These are phyloP conservation scores for Saitoella complicata DNA, from an alignment of 805 yeast species.

Conservation along the genomic window DNA sequence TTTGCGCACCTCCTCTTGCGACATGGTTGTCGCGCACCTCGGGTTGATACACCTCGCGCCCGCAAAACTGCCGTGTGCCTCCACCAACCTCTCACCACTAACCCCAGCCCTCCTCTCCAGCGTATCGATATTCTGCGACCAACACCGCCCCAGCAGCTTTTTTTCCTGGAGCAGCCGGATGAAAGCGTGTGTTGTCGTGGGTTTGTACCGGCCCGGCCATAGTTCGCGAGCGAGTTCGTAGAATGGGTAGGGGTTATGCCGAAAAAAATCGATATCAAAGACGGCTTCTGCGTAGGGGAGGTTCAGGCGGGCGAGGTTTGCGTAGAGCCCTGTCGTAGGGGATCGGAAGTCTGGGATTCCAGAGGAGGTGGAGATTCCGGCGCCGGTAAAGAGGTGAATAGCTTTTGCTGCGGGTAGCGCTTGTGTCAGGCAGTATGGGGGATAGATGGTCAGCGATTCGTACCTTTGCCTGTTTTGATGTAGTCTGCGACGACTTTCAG, in stretches of 20 bases:
- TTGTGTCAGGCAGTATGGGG: no score
- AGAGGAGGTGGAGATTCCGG: conserved; percentile 84
- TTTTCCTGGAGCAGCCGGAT: conserved; percentile 52
- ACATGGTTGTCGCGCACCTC: conserved; percentile 39
- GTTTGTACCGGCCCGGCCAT: conserved; percentile 74
- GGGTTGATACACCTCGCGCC: conserved; percentile 57
- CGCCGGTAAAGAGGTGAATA: conserved; percentile 42
- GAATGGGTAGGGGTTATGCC: conserved; percentile 64
- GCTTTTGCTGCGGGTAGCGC: neutral
- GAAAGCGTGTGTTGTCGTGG: conserved; percentile 68
- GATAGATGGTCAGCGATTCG: no score
- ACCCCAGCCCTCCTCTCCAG: conserved; percentile 77
- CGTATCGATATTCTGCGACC: conserved; percentile 44
- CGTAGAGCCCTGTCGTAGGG: conserved; percentile 66
- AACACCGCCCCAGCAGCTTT: conserved; percentile 41
- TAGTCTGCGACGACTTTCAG: no score
- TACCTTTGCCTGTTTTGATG: no score
- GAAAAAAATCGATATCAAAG: conserved; percentile 72
- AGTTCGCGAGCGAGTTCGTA: conserved; percentile 70
- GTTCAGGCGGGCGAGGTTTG: conserved; percentile 50
- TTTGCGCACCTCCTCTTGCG: conserved; percentile 14
- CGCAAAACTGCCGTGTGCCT: conserved; percentile 94
- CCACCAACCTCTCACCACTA: conserved; percentile 45
- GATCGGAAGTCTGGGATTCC: conserved; percentile 94
- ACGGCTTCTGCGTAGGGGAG: conserved; percentile 93